A percentile compares a stretch with the other conserved stretches of the same genome.
These are phyloP conservation scores for Thraustochytrium sp. DNA, from an alignment of 352 stramenopile species.

Conservation along the genomic window DNA sequence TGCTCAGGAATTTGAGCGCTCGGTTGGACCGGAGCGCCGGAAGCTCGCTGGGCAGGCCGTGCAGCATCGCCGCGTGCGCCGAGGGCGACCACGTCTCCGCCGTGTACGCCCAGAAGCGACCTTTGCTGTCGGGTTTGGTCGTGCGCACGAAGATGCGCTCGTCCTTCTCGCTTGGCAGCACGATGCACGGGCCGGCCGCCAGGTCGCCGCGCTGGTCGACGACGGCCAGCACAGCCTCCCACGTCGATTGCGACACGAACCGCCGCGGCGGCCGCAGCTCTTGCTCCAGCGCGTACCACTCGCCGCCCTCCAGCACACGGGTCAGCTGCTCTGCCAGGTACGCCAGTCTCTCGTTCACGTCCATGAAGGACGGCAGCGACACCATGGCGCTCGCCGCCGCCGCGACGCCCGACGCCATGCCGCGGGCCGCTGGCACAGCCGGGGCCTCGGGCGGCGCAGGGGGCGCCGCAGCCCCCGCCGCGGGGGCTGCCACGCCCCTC, in stretches of 20 bases:
- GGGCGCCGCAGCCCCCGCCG: too few relatives aligned
- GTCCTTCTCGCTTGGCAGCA: neutral
- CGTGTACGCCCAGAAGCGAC: neutral
- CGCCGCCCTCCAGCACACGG: neutral
- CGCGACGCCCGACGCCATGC: too few relatives aligned
- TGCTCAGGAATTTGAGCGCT: neutral
- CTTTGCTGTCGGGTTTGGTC: neutral
- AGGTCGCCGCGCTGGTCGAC: neutral
- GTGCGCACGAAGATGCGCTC: neutral
- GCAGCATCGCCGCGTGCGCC: neutral
- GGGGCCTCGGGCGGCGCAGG: too few relatives aligned
- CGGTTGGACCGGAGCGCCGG: neutral
- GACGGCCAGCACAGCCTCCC: neutral
- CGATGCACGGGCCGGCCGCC: neutral
- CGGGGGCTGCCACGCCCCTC: too few relatives aligned
- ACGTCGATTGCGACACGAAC: neutral
- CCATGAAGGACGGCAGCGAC: too few relatives aligned
- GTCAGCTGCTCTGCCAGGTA: neutral
- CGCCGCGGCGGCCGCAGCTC: neutral
- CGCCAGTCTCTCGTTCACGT: neutral
- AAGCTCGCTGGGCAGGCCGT: neutral
- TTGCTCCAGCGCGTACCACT: neutral
- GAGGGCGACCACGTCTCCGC: neutral
- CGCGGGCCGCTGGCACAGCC: too few relatives aligned
- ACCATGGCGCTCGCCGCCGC: too few relatives aligned